Evolutionary conservation across 352 stramenopile genomes (phyloP), one percentile per base, ranked within the genome.

Genomic region (Phytopythium cucurbitacearum): DNA sequence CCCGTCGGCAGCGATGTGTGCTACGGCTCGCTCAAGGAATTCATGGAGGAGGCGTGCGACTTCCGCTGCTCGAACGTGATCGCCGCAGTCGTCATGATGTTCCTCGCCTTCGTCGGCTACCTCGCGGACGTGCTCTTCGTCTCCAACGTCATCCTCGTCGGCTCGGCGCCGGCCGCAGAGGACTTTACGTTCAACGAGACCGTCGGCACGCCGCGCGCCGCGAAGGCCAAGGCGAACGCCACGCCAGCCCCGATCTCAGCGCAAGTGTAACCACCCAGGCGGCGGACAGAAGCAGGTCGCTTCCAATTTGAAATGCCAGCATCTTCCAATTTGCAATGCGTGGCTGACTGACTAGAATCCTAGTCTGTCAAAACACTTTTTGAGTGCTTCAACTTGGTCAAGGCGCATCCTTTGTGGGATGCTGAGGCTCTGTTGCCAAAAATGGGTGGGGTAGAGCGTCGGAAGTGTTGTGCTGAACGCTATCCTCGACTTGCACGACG

Each of bases 1-100:
- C 75, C 78, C 2, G 66, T 84, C 0, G 78, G 67, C 2, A 75
- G 70, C 38, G 65, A 78, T 1, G 67, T 87, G 9, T 89, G 78
- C 71, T 78, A 76, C 3, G 72, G 67, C 40, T 59, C 65, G 16
- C 46, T 69, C 47, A 66, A 70, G 40, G 73, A 80, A 45, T 51
- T 84, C 36, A 57, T 89, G 43, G 53, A 89, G 51, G 71, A 89
- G 51, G 71, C 77, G 28, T 89, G 78, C 55, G 67, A 75, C n/a
- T 80, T 89, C 64, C 68, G 69, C 57, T 89, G 78, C 63, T 70
- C 66, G 15, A 76, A 82, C 51, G 64, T 87, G 32, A 57, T 89
- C 32, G 69, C 71, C 13, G 64, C 75, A 10, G 63, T 86, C 33
- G 62, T 74, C 16, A 65, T 70, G 40, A 84, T 68, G 47, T 89